Base-by-base conservation (phyloP, 164 flowering plant genomes). In the Euptelea pleiosperma region DNA sequence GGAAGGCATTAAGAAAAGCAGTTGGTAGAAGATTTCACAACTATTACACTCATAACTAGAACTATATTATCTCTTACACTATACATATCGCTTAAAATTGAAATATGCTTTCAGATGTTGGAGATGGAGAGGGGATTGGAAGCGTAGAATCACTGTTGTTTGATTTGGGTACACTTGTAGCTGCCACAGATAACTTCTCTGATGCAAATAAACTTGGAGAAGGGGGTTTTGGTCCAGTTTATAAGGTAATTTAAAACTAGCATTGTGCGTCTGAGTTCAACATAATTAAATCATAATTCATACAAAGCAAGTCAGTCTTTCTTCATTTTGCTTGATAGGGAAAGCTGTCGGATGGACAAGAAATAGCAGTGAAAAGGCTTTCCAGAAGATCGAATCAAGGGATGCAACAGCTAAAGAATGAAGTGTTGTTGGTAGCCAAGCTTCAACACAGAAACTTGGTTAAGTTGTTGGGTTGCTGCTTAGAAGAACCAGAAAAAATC, bases 401-500 rank as follows among this genome's bases (percentile, higher is more conserved):
- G 12, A 31, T 22, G 22, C 18, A 1, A 8, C 48, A 60, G 29
- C 51, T 60, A 11, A 60, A 60, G 57, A 60, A 51, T 16, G 64
- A 60, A 49, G 64, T 40, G 7, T 16, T 40, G 31, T 29, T 60
- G 14, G 29, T 51, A 3, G 57, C 57, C 21, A 61, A 52, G 25
- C 57, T 61, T 40, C 65, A 62, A 36, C 65, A 62, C 33, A 42
- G 46, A 18, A 62, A 62, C 44, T 52, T 62, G 5, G 65, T 61
- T 24, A 35, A 28, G 49, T 46, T 65, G 21, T 28, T 58, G 0
- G 72, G 72, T 22, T 68, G 43, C 36, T 57, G 72, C 28, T 30
- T 62, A 18, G 55, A 62, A 25, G 79, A 72, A 21, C 35, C 45
- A 28, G 77, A 74, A 24, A 58, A 46, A 37, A 24, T 75, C 15